Evolutionary conservation across 1,284 basidiomycete species (phyloP).

Genomic region (Trichosporon sp.): DNA sequence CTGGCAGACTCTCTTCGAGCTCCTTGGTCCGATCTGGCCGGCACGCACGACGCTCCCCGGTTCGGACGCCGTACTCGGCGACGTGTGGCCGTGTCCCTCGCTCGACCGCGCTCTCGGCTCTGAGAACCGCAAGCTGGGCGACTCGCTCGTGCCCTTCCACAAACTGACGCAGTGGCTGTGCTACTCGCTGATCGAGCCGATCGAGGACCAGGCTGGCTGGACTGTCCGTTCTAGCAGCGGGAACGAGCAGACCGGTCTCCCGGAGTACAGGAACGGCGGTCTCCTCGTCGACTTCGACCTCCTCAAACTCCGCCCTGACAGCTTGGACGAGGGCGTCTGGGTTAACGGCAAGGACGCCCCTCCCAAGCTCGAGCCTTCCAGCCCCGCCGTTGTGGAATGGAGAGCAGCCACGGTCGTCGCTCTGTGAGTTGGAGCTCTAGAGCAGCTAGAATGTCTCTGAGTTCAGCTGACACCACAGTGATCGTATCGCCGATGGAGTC

Average conservation of each 20-base stretch:
- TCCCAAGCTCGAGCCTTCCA: constrained; percentile 67
- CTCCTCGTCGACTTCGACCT: constrained; percentile 82
- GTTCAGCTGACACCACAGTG: constrained; percentile 59
- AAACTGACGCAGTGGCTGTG: constrained; percentile 92
- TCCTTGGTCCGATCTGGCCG: constrained; percentile 87
- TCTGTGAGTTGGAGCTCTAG: constrained; percentile 63
- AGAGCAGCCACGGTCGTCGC: constrained; percentile 89
- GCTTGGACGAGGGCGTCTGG: constrained; percentile 47
- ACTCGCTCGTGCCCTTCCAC: constrained; percentile 86
- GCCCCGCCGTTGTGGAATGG: constrained; percentile 94
- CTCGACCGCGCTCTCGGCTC: constrained; percentile 54
- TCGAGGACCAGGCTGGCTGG: constrained; percentile 77
- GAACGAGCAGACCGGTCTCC: constrained; percentile 60
- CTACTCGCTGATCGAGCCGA: constrained; percentile 81
- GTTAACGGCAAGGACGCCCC: constrained; percentile 49
- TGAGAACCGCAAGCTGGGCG: constrained; percentile 54
- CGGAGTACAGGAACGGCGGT: constrained; percentile 82
- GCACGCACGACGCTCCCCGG: constrained; percentile 65
- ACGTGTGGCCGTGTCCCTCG: constrained; percentile 81
- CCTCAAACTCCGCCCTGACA: constrained; percentile 62
- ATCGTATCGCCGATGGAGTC: constrained; percentile 74
- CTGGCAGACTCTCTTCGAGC: constrained; percentile 80
- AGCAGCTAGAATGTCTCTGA: too few species aligned
- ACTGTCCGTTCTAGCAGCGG: constrained; percentile 62
- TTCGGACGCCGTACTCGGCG: constrained; percentile 71